These are phyloP conservation scores for Hyphopichia wangnamkhiaoensis DNA, from an alignment of 1,139 yeast species.

Conservation along the genomic window DNA sequence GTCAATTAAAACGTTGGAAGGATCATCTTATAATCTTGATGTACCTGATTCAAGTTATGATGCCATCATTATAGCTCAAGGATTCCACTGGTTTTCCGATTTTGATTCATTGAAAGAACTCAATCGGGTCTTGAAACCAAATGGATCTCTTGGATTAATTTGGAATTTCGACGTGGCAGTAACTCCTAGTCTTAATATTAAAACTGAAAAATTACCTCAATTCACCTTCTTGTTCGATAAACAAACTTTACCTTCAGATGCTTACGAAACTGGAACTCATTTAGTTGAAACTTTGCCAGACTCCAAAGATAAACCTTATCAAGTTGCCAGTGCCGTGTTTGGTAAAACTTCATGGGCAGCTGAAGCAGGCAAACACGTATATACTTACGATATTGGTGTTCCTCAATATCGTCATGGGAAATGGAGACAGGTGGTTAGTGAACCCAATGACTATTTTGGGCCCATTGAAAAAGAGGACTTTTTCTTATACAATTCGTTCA, in stretches of 20 bases:
- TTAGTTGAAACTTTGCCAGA: background rate
- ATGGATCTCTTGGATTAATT: constrained; percentile 53
- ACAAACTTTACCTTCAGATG: constrained; percentile 4
- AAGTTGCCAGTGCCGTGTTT: constrained; percentile 6
- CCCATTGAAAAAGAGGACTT: constrained; percentile 32
- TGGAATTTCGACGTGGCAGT: constrained; percentile 59
- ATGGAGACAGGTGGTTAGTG: constrained; percentile 48
- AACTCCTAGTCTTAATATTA: background rate
- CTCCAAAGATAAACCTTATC: constrained; percentile 6
- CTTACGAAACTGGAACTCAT: constrained; percentile 1
- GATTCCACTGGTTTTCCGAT: constrained; percentile 70
- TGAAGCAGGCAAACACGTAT: constrained; percentile 25
- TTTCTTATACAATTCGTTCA: constrained; percentile 29
- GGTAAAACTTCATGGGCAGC: constrained; percentile 23
- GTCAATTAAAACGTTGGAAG: constrained; percentile 34
- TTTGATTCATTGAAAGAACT: constrained; percentile 50
- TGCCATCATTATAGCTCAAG: constrained; percentile 62
- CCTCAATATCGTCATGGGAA: constrained; percentile 59
- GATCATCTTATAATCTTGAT: constrained; percentile 54
- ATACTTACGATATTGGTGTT: constrained; percentile 37
- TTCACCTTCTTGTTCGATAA: constrained; percentile 14
- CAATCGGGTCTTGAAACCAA: constrained; percentile 49
- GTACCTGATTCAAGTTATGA: constrained; percentile 47
- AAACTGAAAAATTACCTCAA: constrained; percentile 8
- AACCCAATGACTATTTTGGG: constrained; percentile 21